Percentiles rank a stretch among this genome's conserved stretches.
These are phyloP conservation scores for Fallopia convolvulus DNA, from an alignment of 148 eudicot genomes.

Conservation along the genomic window DNA sequence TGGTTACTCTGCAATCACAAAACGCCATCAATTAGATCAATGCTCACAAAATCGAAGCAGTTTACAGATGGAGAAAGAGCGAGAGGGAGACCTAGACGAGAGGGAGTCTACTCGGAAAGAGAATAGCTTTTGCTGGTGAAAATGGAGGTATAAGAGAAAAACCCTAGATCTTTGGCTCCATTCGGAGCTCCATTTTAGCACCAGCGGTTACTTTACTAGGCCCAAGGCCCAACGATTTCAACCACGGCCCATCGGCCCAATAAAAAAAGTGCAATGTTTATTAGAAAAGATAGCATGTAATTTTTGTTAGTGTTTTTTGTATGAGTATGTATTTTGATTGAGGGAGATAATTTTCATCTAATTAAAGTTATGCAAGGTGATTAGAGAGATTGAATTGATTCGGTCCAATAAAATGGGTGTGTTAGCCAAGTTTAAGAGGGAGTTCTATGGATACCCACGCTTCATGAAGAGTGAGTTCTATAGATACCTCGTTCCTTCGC, in stretches of 20 bases:
- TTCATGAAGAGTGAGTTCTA: no score
- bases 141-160: neutral
- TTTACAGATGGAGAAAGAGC: neutral
- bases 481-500: no score
- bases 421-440: no score
- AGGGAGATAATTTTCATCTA: no score
- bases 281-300: no score
- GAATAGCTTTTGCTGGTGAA: neutral
- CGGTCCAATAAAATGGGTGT: no score
- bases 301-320: no score
- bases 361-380: no score
- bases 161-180: neutral
- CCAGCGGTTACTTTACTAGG: neutral
- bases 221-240: neutral
- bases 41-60: neutral
- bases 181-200: neutral
- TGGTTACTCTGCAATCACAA: neutral
- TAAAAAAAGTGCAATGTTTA: no score
- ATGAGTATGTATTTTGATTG: no score
- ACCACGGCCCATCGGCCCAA: neutral
- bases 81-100: neutral
- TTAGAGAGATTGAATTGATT: no score
- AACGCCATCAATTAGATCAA: neutral
- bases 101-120: neutral
- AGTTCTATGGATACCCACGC: no score